These are phyloP conservation scores for Psophocarpus tetragonolobus DNA, from an alignment of 306 rosid species.

Conservation along the genomic window DNA sequence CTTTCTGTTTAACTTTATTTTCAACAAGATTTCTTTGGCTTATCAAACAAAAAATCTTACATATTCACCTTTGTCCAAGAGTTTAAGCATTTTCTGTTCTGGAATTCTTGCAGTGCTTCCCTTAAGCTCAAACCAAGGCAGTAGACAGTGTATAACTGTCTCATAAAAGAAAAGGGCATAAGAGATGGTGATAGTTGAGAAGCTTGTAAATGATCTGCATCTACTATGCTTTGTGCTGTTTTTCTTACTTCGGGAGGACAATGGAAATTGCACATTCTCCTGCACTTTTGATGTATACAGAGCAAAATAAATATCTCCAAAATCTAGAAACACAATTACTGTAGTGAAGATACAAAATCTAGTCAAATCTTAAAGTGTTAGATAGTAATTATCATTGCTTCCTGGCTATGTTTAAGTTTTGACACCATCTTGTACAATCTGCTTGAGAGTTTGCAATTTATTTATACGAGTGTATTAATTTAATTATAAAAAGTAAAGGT, in stretches of 20 bases:
- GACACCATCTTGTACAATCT: not conserved
- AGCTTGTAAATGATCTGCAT: slow-evolving; percentile 35
- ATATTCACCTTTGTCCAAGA: slow-evolving; percentile 12
- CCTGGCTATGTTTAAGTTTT: not conserved
- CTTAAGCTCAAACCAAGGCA: slow-evolving; percentile 60
- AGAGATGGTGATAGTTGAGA: not conserved
- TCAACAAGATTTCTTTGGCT: too few relatives aligned
- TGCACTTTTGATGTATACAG: not conserved
- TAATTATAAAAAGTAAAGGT: too few relatives aligned
- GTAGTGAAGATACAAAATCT: not conserved
- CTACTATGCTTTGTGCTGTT: not conserved
- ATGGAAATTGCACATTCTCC: not conserved
- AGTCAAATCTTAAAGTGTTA: not conserved
- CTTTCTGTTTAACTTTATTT: too few relatives aligned
- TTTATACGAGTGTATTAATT: too few relatives aligned
- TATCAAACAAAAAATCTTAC: too few relatives aligned
- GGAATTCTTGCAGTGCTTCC: slow-evolving; percentile 60
- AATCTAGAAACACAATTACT: not conserved
- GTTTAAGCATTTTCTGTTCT: slow-evolving; percentile 25
- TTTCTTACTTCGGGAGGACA: not conserved
- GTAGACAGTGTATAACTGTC: slow-evolving; percentile 9
- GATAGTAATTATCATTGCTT: not conserved
- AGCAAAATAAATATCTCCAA: not conserved
- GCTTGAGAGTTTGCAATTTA: not conserved
- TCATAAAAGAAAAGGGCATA: slow-evolving; percentile 19